Conservation (phyloP, 257 asterid genomes). For the Schizonepeta tenuifolia region DNA sequence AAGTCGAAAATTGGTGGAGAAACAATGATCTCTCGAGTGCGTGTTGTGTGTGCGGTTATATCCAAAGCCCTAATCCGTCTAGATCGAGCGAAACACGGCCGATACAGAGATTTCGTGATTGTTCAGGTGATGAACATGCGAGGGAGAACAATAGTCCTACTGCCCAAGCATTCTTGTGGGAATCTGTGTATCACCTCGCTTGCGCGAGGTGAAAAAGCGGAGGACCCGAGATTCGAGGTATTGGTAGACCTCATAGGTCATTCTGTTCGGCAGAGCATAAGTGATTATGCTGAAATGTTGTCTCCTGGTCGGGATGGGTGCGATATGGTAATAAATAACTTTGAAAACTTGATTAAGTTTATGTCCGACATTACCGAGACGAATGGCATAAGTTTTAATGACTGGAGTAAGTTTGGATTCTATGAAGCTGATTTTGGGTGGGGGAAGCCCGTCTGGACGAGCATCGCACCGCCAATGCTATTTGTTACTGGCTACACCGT, state of each 20-base stretch:
- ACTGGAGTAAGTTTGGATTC: constrained; percentile 11
- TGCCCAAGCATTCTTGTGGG: constrained; percentile 35
- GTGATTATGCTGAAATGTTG: background rate
- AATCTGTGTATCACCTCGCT: background rate
- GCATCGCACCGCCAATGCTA: background rate
- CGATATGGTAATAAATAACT: background rate
- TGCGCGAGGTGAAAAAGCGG: no score
- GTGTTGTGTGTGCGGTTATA: background rate
- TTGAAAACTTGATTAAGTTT: background rate
- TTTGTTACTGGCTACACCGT: background rate
- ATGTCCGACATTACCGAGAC: background rate
- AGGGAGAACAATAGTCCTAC: constrained; percentile 18
- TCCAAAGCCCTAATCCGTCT: constrained; percentile 14
- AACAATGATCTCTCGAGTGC: background rate
- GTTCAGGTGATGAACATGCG: constrained; percentile 28
- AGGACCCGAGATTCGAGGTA: background rate
- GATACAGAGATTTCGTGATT: constrained; percentile 10
- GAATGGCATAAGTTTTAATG: background rate
- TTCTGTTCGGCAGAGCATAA: background rate
- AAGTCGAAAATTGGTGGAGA: background rate
- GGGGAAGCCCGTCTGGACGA: background rate
- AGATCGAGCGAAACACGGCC: constrained; percentile 22
- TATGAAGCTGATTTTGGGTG: background rate
- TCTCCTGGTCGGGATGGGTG: background rate
- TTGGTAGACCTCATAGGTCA: background rate